These are phyloP conservation scores for Colletotrichum scovillei DNA, from an alignment of 2,329 filamentous ascomycete genomes.

Conservation along the genomic window DNA sequence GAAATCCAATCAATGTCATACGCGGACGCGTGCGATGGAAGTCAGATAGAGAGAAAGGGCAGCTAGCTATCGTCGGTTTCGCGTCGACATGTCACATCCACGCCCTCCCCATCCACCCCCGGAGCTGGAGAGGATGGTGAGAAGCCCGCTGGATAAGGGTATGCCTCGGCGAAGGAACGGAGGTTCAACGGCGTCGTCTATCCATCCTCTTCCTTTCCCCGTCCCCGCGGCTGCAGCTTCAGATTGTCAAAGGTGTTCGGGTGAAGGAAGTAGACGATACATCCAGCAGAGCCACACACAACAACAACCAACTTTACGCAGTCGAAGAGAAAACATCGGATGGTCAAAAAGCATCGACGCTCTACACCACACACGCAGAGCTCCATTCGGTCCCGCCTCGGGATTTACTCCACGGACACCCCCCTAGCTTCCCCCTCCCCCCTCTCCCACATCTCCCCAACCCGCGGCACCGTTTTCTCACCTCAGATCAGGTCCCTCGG, in stretches of 20 bases:
- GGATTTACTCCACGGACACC: constrained; percentile 14
- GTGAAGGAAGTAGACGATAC: not conserved
- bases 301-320: not conserved
- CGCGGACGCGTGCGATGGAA: not conserved
- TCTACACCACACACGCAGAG: no score
- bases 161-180: not conserved
- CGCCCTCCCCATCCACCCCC: not conserved
- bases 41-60: not conserved
- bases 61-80: not conserved
- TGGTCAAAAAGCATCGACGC: not conserved
- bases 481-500: not conserved
- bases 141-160: not conserved
- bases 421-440: not conserved
- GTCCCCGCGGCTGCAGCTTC: no score
- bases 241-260: not conserved
- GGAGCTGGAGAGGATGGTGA: no score
- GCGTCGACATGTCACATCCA: not conserved
- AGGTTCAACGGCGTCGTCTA: not conserved
- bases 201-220: not conserved
- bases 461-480: not conserved
- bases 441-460: not conserved
- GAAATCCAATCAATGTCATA: not conserved
- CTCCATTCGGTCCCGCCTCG: constrained; percentile 14
- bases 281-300: not conserved
- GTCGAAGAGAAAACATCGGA: not conserved